Base-by-base conservation (phyloP, 73 alveolate species). In the Stentor roeselii region DNA sequence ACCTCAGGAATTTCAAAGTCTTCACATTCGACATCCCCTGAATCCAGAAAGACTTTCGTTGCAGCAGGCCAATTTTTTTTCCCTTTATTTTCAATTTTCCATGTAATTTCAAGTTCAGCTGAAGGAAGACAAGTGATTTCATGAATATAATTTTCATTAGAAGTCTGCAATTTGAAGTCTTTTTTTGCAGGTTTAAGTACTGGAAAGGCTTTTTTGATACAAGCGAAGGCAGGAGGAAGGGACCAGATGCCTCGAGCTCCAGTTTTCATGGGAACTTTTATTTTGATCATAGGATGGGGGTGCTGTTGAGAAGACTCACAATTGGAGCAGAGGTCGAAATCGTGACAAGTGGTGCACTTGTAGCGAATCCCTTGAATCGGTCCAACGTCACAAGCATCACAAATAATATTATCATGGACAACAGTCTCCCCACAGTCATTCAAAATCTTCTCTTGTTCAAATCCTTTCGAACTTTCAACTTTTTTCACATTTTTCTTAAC, bases 351-450 rank as follows among this genome's bases (percentile, higher is more conserved):
- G 3, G 91, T 76, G 83, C 99, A 95, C 86, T 92, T 90, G 77
- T 89, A 95, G 91, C 99, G 93, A 59, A 90, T 88, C 76, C 99
- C 99, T 3, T 87, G 75, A 36, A 95, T 82, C 30, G 99, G 99
- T 50, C 59, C 36, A 77, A 75, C 84, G 15, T 92, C 80, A 76
- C 99, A 95, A 59, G 96, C 97, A 84, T 95, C 98, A 60, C 99
- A 95, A 36, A 92, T 90, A 59, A 86, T 78, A 31, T 85, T 80
- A 30, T 87, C 87, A 39, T 88, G 94, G 35, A 78, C 39, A 14
- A 21, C 90, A n/a, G 74, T n/a, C 35, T 31, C 74, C 27, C 27
- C 74, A 58, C 27, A 21, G 15, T 58, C n/a, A n/a, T n/a, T n/a
- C n/a, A n/a, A n/a, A n/a, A n/a, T n/a, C n/a, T n/a, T n/a, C n/a